Evolutionary conservation across 371 early-diverging fungal species (phyloP).

Genomic region (Actinomucor elegans): DNA sequence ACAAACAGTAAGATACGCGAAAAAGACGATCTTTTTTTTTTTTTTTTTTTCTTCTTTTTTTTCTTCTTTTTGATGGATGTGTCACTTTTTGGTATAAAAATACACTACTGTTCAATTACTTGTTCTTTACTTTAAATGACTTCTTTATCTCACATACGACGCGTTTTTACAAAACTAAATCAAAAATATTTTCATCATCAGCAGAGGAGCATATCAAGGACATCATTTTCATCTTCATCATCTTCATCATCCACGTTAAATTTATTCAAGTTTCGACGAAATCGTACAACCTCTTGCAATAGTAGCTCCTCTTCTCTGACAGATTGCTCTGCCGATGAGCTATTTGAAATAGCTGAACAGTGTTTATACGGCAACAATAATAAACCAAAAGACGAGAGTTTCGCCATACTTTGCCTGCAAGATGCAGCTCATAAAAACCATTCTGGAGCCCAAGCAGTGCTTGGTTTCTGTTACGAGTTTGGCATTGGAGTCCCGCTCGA

Average conservation of each 20-base stretch:
- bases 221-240: not conserved
- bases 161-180: slow-evolving; percentile 14
- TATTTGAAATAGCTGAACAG: slow-evolving; percentile 47
- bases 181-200: slow-evolving; percentile 5
- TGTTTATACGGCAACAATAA: slow-evolving; percentile 61
- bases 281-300: not conserved
- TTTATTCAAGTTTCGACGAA: not conserved
- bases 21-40: slow-evolving; percentile 1
- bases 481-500: slow-evolving; percentile 66
- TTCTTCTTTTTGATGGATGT: slow-evolving; percentile 1
- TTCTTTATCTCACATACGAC: slow-evolving; percentile 16
- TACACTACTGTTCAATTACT: not conserved
- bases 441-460: slow-evolving; percentile 49
- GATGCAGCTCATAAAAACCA: slow-evolving; percentile 40
- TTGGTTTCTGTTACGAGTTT: slow-evolving; percentile 81
- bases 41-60: not conserved
- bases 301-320: not conserved
- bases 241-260: not conserved
- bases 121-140: not conserved
- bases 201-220: not conserved
- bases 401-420: slow-evolving; percentile 47
- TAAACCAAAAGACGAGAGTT: slow-evolving; percentile 35
- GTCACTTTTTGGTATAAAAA: no score
- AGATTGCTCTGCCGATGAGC: not conserved
- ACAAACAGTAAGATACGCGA: not conserved